Evolutionary conservation across 2,329 filamentous ascomycete genomes (phyloP), one percentile per base, ranked within the genome.

Genomic region (Blumeria graminis): DNA sequence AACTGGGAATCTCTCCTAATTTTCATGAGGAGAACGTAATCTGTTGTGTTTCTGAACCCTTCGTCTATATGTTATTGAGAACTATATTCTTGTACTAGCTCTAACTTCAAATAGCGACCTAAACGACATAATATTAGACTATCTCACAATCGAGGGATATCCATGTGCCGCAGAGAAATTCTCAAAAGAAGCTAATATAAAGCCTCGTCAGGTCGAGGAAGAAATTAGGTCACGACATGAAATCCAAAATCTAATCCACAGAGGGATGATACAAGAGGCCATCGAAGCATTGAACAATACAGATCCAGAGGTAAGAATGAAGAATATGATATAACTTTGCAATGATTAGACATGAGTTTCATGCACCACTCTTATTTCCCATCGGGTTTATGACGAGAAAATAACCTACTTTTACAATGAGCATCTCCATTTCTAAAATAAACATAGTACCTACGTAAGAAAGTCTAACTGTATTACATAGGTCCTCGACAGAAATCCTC

Each of bases 1-100:
- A 82, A 86, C 94, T 98, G 92, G 92, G 92, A 98, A 98, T 98
- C 92, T 98, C 93, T 98, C 92, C 84, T 86, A 96, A 86, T 72
- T 69, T 62, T 64, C 71, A 77, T 98, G 92, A 86, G 83, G 92
- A 98, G 81, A 87, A 81, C 70, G 4, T 75, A 72, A 75, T 82
- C 86, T 81, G 80, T 83, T 84, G 80, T 80, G 72, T 76, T 76
- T 81, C 80, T 82, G 80, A 84, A 50, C 9, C 14, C 22, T n/a
- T 3, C 38, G 38, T 1, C 22, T 35, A 39, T 28, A 28, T 11
- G 18, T n/a, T 38, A 39, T 28, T 32, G 13, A 50, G 28, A 1
- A 54, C 32, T 3, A 13, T 33, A 2, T 0, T 18, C 22, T 13
- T 11, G 3, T 28, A 11, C 9, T n/a, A 16, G 11, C 9, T 14